Evolutionary conservation across 23 red algal genomes (phyloP), one percentile per base, ranked within the genome.

Genomic region (Gracilaria caudata): DNA sequence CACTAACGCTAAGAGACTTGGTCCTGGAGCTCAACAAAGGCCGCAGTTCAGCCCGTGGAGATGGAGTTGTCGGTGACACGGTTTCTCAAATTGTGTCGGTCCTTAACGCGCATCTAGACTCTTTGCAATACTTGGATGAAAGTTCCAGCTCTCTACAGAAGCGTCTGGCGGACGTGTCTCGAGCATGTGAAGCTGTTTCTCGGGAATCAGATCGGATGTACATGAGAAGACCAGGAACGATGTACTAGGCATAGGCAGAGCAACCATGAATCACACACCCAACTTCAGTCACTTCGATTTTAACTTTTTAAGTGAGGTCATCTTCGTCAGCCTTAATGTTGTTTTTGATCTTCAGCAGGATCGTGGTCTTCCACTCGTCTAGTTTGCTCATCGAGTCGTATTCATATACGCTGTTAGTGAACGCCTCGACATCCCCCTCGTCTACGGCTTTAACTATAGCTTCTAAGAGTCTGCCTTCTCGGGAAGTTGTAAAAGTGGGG

Each of bases 321-420:
- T 95, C 92, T 66, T 98, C 95, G 8, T 81, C 88, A 20, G 82
- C 77, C 72, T 83, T 86, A 33, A 98, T 80, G 32, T 54, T 59
- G 43, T 98, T 98, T 83, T 98, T 98, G 56, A 98, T 84, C 44
- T 60, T 77, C 57, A 98, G 82, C 26, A 98, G 60, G 43, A 98
- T 83, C 14, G 83, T 82, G 7, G 96, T 98, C 68, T 95, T 95
- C 92, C 93, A 95, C 4, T 90, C 74, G 79, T 98, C 96, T 55
- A 98, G 88, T 59, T 87, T 92, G 37, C 87, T 92, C 26, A 98
- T 56, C 3, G 93, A 86, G 54, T 98, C 96, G 72, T 94, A 95
- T 13, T 98, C 92, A 26, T 26, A 86, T n/a, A 95, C 77, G 20
- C 30, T 73, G 19, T 95, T 81, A 9, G 88, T 94, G 35, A 98